Conservation (phyloP, 768 basidiomycete species). For the Tricholomella constricta region DNA sequence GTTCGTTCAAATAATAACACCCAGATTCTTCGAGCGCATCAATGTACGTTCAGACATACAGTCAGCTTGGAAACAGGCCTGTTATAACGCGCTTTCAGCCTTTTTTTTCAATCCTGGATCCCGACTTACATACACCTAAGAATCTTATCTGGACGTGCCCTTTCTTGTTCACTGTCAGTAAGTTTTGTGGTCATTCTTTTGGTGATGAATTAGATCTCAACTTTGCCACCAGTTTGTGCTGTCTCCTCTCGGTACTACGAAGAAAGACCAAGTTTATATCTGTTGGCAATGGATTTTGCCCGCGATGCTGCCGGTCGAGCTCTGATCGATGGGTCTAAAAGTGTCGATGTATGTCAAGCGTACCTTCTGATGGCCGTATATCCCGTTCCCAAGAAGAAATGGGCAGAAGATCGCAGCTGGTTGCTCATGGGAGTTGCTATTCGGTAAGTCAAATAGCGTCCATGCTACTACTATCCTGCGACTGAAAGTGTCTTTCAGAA, state of each 20-base stretch:
- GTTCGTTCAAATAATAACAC: background rate
- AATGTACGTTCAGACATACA: constrained; percentile 40
- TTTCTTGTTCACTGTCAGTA: constrained; percentile 63
- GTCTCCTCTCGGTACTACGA: constrained; percentile 68
- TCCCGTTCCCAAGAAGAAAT: constrained; percentile 60
- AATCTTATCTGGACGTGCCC: constrained; percentile 55
- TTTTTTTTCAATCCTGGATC: constrained; percentile 60
- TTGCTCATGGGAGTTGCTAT: constrained; percentile 73
- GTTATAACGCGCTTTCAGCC: constrained; percentile 42
- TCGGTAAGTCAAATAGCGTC: constrained; percentile 36
- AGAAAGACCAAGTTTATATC: constrained; percentile 55
- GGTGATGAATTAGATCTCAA: background rate
- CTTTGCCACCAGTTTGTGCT: constrained; percentile 54
- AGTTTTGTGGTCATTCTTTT: constrained; percentile 25
- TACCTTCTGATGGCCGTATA: constrained; percentile 70
- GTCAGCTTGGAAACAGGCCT: constrained; percentile 12
- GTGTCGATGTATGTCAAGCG: constrained; percentile 80
- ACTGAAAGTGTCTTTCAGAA: too few relatives aligned
- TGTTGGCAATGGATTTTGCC: constrained; percentile 61
- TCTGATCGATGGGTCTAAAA: constrained; percentile 60
- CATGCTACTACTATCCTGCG: too few relatives aligned
- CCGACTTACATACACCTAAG: constrained; percentile 54
- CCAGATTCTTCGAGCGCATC: constrained; percentile 54
- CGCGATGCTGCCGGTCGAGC: constrained; percentile 60
- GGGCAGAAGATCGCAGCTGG: constrained; percentile 75